These are phyloP conservation scores for Lobosporangium transversale DNA, from an alignment of 192 early-diverging fungal species.

Conservation along the genomic window DNA sequence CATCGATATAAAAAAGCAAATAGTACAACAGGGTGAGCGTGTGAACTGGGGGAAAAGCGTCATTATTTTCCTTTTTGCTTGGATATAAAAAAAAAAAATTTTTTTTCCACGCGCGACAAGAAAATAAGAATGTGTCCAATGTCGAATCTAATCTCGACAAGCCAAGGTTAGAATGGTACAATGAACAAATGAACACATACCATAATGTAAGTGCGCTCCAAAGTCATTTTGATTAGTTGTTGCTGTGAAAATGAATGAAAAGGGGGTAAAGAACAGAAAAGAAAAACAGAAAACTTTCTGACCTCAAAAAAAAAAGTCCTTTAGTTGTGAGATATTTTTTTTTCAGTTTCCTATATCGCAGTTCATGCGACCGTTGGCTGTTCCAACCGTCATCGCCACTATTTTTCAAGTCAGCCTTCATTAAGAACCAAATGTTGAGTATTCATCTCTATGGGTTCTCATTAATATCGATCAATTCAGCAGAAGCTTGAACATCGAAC, in stretches of 20 bases:
- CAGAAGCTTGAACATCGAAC: not conserved
- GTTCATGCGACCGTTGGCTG: slow-evolving; percentile 1
- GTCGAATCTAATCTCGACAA: too few species aligned
- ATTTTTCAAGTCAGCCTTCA: too few species aligned
- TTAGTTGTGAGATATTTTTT: not conserved
- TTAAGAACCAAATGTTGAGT: too few species aligned
- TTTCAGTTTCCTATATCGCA: not conserved
- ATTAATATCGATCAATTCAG: not conserved
- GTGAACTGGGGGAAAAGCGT: too few species aligned
- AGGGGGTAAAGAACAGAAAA: slow-evolving; percentile 29
- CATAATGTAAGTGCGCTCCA: slow-evolving; percentile 56
- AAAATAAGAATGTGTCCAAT: too few species aligned
- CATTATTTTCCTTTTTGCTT: not conserved
- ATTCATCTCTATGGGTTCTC: not conserved
- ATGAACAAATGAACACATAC: slow-evolving; percentile 12
- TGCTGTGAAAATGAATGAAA: slow-evolving; percentile 16
- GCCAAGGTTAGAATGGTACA: too few species aligned
- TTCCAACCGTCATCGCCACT: slow-evolving; percentile 7
- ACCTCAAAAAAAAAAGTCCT: not conserved
- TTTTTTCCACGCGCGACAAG: not conserved
- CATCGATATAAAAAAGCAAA: slow-evolving; percentile 33
- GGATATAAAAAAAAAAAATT: not conserved
- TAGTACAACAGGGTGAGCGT: not conserved
- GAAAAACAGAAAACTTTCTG: slow-evolving; percentile 17
- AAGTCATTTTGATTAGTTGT: slow-evolving; percentile 31